Conservation (phyloP, 1,284 basidiomycete species). For the Cutaneotrichosporon spelunceum region DNA sequence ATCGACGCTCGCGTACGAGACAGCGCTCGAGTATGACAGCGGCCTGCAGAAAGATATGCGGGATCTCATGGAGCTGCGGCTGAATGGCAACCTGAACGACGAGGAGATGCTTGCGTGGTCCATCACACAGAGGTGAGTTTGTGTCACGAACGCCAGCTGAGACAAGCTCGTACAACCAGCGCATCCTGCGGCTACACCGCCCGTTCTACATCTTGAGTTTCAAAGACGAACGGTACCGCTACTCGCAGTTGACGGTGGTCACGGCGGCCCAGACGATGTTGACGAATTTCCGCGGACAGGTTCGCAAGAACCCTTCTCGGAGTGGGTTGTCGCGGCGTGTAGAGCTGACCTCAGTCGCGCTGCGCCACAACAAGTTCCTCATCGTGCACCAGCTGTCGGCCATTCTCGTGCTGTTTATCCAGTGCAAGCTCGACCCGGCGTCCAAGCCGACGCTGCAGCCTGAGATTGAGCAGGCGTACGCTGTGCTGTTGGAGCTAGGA, state of each 20-base stretch:
- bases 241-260: conserved; percentile 2
- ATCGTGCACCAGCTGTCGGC: conserved; percentile 3
- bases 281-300: not conserved
- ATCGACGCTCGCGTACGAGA: conserved; percentile 2
- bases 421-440: not conserved
- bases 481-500: not conserved
- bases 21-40: conserved; percentile 1
- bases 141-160: not conserved
- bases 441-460: not conserved
- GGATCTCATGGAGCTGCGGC: not conserved
- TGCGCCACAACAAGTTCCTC: not conserved
- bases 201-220: conserved; percentile 2
- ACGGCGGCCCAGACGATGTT: not conserved
- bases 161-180: conserved; percentile 1
- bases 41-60: conserved; percentile 5
- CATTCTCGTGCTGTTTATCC: conserved; percentile 5
- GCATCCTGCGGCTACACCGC: not conserved
- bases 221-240: conserved; percentile 3
- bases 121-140: not conserved
- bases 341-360: not conserved
- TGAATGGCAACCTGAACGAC: conserved; percentile 5
- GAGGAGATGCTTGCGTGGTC: conserved; percentile 2
- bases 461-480: not conserved
- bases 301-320: not conserved
- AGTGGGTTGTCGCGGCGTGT: not conserved